These are phyloP conservation scores for Closterium sp. DNA, from an alignment of 139 green algal genomes.

Conservation along the genomic window DNA sequence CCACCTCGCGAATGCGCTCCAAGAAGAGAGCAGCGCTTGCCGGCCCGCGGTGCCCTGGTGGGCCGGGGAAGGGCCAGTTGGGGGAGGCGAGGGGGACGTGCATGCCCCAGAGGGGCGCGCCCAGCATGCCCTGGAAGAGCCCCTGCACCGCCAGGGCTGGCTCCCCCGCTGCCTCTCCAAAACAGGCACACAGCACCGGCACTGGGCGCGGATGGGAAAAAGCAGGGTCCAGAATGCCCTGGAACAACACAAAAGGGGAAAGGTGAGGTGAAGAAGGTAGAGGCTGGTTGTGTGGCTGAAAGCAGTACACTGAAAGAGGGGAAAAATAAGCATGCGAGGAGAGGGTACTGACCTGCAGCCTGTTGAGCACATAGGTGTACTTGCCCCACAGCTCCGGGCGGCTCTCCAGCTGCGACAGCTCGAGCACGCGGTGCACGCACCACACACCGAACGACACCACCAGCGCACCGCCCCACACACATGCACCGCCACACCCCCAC, in stretches of 20 bases:
- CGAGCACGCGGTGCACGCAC: slow-evolving; percentile 56
- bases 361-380: slow-evolving; percentile 64
- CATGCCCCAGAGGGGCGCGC: neutral
- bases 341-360: slow-evolving; percentile 42
- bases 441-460: slow-evolving; percentile 62
- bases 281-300: neutral
- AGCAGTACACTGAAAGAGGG: neutral
- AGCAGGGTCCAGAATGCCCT: slow-evolving; percentile 23
- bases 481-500: slow-evolving; percentile 1
- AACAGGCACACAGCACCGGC: slow-evolving; percentile 2
- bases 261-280: neutral
- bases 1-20: slow-evolving; percentile 43
- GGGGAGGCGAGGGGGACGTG: neutral
- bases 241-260: neutral
- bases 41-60: neutral
- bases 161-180: neutral
- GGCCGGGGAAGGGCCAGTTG: neutral
- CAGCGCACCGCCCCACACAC: neutral
- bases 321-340: neutral
- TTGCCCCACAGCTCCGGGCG: slow-evolving; percentile 69
- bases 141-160: neutral
- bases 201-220: slow-evolving; percentile 5
- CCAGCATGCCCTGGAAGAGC: neutral
- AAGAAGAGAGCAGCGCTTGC: slow-evolving; percentile 9
- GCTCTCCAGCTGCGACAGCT: slow-evolving; percentile 57